Evolutionary conservation across 257 asterid genomes (phyloP).

Genomic region (Parsonsia alboflavescens): DNA sequence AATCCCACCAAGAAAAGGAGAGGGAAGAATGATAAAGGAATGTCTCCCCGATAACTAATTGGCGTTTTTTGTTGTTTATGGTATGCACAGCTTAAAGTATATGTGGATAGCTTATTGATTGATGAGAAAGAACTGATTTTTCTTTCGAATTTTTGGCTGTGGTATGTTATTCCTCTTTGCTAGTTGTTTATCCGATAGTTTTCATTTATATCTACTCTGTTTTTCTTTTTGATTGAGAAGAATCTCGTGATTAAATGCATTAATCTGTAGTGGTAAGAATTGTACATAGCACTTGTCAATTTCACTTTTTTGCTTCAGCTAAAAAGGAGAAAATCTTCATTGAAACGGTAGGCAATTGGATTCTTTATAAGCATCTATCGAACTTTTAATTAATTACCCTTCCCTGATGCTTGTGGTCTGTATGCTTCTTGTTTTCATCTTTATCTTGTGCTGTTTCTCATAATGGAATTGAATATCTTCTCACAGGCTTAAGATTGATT

Average conservation of each 20-base stretch:
- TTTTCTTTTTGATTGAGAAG: neutral
- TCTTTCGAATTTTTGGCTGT: neutral
- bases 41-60: too few species aligned
- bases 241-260: neutral
- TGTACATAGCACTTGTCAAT: neutral
- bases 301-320: neutral
- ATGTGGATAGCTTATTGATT: constrained; percentile 1
- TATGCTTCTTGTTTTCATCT: neutral
- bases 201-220: neutral
- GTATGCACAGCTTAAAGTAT: neutral
- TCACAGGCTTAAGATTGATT: constrained; percentile 12
- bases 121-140: constrained; percentile 1
- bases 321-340: neutral
- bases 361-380: neutral
- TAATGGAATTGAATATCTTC: constrained; percentile 2
- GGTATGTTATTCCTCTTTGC: neutral
- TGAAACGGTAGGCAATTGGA: neutral
- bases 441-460: neutral
- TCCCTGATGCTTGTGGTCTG: neutral
- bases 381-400: neutral
- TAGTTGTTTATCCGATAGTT: neutral
- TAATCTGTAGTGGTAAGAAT: neutral
- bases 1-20: neutral
- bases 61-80: neutral
- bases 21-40: neutral